Percentiles rank a stretch among this genome's conserved stretches.
phyloP scores from a whole-genome alignment of 78 protist species.

The Protostelium mycophagum region DNA sequence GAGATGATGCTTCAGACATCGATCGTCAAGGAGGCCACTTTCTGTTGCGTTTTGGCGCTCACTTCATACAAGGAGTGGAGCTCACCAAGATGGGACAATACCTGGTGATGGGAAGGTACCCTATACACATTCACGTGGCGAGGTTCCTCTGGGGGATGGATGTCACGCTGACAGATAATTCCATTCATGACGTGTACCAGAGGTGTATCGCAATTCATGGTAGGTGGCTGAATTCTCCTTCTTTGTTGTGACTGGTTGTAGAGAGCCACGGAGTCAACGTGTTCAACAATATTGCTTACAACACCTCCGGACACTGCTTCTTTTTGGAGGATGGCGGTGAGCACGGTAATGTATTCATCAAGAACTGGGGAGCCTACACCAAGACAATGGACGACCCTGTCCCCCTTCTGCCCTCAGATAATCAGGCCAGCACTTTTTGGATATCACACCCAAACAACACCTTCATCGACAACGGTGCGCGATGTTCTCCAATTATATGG shows the following conservation, averaged over 20 bases:
- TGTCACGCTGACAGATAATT: neutral
- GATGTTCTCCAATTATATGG: neutral
- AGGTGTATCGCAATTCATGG: neutral
- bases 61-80: neutral
- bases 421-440: neutral
- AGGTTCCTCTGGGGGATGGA: neutral
- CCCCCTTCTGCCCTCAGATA: neutral
- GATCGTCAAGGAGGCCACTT: neutral
- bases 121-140: neutral
- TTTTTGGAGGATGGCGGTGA: conserved; percentile 25
- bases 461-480: neutral
- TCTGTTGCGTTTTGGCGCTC: neutral
- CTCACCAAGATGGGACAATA: conserved; percentile 1
- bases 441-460: neutral
- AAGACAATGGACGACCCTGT: neutral
- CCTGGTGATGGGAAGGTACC: neutral
- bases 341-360: neutral
- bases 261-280: neutral
- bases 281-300: conserved; percentile 13
- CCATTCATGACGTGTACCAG: neutral
- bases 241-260: too few species aligned
- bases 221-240: too few species aligned
- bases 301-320: conserved; percentile 37
- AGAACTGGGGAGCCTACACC: neutral
- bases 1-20: neutral